Percentiles rank a stretch among this genome's conserved stretches.
Evolutionary conservation across 208 protist genomes (phyloP).

Genomic region (Leishmania martiniquensis): DNA sequence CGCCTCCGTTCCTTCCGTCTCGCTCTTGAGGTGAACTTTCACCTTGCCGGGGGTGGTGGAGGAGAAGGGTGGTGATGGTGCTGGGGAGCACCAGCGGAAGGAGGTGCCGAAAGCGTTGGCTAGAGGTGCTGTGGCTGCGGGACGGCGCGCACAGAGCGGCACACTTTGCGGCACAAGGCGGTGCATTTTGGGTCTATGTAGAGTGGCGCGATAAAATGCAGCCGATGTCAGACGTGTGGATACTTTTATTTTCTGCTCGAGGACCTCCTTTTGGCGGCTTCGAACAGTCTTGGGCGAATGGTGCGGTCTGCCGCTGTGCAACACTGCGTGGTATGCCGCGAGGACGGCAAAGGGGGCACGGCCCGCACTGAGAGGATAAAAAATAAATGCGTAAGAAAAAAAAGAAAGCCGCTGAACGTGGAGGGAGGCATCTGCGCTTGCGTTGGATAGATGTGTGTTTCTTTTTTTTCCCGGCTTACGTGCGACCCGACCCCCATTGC

Average conservation of each 20-base stretch:
- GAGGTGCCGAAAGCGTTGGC: not conserved
- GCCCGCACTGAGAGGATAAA: not conserved
- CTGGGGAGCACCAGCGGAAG: not conserved
- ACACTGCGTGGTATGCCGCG: no score
- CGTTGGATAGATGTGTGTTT: no score
- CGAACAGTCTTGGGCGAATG: not conserved
- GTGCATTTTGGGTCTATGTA: not conserved
- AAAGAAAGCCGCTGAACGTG: not conserved
- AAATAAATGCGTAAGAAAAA: not conserved
- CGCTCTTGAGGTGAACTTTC: constrained; percentile 37
- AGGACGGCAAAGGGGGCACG: no score
- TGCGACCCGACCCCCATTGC: not conserved
- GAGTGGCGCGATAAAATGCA: not conserved
- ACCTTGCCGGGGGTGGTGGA: constrained; percentile 42
- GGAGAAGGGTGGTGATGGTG: not conserved
- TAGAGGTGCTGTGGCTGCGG: not conserved
- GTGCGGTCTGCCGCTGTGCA: not conserved
- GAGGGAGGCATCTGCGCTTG: no score
- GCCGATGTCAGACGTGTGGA: not conserved
- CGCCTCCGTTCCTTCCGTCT: constrained; percentile 24
- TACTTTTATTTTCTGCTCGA: not conserved
- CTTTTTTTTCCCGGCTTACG: not conserved
- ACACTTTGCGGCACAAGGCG: not conserved
- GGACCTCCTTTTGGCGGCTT: not conserved
- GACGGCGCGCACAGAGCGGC: not conserved